A percentile compares a stretch with the other conserved stretches of the same genome.
These are phyloP conservation scores for Boletellus sp. DNA, from an alignment of 768 basidiomycete species.

Conservation along the genomic window DNA sequence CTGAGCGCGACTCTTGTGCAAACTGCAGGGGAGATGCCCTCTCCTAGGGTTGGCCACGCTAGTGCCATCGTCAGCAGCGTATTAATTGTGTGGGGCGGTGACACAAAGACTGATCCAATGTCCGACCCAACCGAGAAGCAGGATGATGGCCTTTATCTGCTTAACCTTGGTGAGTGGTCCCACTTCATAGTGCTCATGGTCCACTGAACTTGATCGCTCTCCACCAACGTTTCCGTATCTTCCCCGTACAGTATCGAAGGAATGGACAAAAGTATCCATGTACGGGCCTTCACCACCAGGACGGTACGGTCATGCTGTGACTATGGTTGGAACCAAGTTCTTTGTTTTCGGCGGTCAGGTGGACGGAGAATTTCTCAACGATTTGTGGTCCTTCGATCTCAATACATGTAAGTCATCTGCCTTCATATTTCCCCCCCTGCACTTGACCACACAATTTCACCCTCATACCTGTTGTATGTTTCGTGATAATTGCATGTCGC, in stretches of 20 bases:
- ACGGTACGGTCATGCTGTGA: conserved; percentile 93
- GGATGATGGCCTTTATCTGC: conserved; percentile 89
- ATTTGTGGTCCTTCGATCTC: conserved; percentile 94
- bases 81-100: conserved; percentile 96
- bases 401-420: conserved; percentile 68
- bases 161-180: conserved; percentile 80
- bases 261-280: conserved; percentile 89
- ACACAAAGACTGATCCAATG: conserved; percentile 78
- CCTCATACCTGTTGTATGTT: background rate
- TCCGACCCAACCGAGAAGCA: conserved; percentile 66
- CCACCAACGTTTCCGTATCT: conserved; percentile 4
- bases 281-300: conserved; percentile 77
- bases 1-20: conserved; percentile 78
- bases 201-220: background rate
- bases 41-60: conserved; percentile 92
- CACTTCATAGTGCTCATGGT: background rate
- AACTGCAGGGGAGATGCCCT: conserved; percentile 85
- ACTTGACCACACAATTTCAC: conserved; percentile 1
- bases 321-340: conserved; percentile 89
- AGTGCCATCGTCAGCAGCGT: conserved; percentile 95
- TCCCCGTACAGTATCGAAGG: conserved; percentile 66
- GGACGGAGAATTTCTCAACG: conserved; percentile 90
- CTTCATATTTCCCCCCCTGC: background rate
- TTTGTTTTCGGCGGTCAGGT: conserved; percentile 97
- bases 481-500: background rate